Evolutionary conservation across 192 early-diverging fungal species (phyloP).

Genomic region (Gryganskiella cystojenkinii): DNA sequence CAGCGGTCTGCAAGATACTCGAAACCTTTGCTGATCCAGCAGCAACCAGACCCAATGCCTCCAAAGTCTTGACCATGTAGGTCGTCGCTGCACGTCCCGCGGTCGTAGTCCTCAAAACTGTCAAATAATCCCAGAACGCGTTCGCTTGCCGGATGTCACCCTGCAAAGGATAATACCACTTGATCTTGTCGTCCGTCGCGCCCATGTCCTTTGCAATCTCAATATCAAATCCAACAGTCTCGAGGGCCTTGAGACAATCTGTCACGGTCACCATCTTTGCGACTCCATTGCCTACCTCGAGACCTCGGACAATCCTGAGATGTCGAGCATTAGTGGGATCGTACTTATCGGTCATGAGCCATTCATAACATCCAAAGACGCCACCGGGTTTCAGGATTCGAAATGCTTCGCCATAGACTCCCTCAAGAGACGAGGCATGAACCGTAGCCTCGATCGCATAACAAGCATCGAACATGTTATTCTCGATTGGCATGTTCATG

Average conservation of each 20-base stretch:
- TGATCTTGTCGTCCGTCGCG: conserved; percentile 71
- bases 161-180: conserved; percentile 89
- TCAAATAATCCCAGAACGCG: conserved; percentile 61
- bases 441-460: conserved; percentile 98
- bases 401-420: conserved; percentile 90
- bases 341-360: conserved; percentile 92
- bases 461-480: conserved; percentile 84
- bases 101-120: conserved; percentile 59
- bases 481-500: conserved; percentile 87
- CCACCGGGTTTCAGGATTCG: conserved; percentile 94
- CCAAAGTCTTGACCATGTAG: conserved; percentile 79
- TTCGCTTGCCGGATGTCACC: conserved; percentile 64
- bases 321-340: conserved; percentile 81
- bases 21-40: conserved; percentile 89
- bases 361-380: conserved; percentile 94
- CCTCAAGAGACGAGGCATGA: conserved; percentile 87
- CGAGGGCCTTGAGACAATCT: conserved; percentile 81
- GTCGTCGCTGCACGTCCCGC: conserved; percentile 80
- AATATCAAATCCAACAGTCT: conserved; percentile 90
- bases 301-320: conserved; percentile 77
- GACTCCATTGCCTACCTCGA: conserved; percentile 93
- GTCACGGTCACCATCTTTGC: conserved; percentile 83
- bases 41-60: conserved; percentile 86
- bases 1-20: conserved; percentile 81
- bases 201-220: conserved; percentile 75